These are phyloP conservation scores for Pelomyxa schiedti DNA, from an alignment of 78 protist genomes.

Conservation along the genomic window DNA sequence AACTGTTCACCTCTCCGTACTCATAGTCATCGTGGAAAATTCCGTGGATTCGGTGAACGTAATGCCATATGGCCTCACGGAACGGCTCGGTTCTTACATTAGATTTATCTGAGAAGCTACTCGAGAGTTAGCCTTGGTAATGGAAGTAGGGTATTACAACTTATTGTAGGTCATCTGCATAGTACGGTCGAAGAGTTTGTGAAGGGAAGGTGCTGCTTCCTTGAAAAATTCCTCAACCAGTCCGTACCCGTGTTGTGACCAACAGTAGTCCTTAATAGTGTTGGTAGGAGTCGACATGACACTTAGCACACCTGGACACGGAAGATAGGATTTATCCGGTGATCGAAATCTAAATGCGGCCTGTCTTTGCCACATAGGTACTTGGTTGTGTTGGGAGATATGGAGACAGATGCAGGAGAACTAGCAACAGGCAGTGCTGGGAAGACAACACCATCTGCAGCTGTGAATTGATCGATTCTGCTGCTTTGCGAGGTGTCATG, in stretches of 20 bases:
- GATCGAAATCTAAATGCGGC: too few species aligned
- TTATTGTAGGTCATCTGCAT: constrained; percentile 45
- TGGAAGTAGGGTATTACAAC: too few species aligned
- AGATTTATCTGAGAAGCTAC: constrained; percentile 19
- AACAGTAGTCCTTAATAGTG: constrained; percentile 53
- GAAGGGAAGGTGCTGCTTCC: constrained; percentile 44
- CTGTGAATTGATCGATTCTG: too few species aligned
- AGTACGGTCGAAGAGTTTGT: constrained; percentile 46
- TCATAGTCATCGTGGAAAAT: constrained; percentile 65
- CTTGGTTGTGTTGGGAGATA: too few species aligned
- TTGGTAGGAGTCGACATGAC: too few species aligned
- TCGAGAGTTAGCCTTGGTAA: neutral
- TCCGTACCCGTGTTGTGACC: constrained; percentile 61
- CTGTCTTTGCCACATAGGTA: too few species aligned
- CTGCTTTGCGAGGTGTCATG: too few species aligned
- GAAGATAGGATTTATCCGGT: too few species aligned
- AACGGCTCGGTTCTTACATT: constrained; percentile 55
- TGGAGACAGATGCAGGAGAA: too few species aligned
- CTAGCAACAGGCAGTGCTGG: too few species aligned
- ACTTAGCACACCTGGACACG: too few species aligned
- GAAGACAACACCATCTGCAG: too few species aligned
- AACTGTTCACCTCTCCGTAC: constrained; percentile 50
- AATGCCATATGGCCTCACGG: constrained; percentile 65
- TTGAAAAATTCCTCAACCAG: constrained; percentile 40
- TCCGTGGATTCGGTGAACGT: constrained; percentile 61